Evolutionary conservation across 371 early-diverging fungal species (phyloP).

Genomic region (Mortierella sp.): DNA sequence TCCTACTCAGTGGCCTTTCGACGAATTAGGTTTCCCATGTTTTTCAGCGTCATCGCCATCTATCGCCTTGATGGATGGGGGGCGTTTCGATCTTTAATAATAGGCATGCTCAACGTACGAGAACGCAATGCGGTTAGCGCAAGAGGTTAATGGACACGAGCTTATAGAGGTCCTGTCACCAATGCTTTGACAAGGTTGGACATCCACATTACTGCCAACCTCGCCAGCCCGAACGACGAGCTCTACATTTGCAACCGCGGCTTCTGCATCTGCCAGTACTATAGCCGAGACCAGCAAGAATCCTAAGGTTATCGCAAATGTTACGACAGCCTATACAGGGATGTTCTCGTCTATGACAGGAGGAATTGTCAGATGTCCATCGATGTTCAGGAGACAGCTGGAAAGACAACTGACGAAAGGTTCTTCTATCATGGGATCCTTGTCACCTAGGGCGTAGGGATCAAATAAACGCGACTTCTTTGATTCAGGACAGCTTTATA

Average conservation of each 20-base stretch:
- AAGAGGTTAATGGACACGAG: not conserved
- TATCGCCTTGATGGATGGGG: not conserved
- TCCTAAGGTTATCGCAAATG: no score
- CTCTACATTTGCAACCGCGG: not conserved
- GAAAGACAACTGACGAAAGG: not conserved
- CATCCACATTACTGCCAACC: no score
- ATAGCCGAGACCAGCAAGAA: no score
- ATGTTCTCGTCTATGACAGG: constrained; percentile 1
- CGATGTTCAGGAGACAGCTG: not conserved
- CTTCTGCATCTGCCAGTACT: no score
- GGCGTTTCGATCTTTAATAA: not conserved
- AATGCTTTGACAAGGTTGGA: not conserved
- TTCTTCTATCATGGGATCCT: not conserved
- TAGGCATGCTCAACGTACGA: not conserved
- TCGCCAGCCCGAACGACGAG: not conserved
- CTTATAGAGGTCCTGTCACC: not conserved
- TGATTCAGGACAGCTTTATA: not conserved
- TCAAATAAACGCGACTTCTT: not conserved
- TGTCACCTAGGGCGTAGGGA: not conserved
- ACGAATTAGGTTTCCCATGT: no score
- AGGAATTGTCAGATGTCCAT: not conserved
- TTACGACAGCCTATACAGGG: not conserved
- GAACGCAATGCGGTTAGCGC: not conserved
- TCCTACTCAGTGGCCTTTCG: no score
- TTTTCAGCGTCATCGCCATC: not conserved